Evolutionary conservation across 1,284 basidiomycete species (phyloP), one percentile per base, ranked within the genome.

Genomic region (Xerocomus nothofagi): DNA sequence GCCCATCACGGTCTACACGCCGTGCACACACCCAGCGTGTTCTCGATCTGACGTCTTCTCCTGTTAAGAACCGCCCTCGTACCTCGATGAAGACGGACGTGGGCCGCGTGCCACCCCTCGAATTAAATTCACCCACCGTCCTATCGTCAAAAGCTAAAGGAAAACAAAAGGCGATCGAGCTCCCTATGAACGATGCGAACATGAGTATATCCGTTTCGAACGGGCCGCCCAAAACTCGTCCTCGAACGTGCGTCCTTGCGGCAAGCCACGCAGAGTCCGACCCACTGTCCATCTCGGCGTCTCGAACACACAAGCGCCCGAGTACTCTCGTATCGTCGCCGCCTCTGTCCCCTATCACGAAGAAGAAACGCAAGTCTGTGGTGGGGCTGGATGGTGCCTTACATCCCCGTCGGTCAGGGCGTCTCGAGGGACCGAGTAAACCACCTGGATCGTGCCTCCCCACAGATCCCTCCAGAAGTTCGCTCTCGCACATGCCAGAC

Each of bases 1-100:
- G 76, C 3, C 74, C 81, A 10, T 77, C 82, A 14, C 75, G 86
- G 27, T 73, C 78, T 31, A 91, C 88, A 15, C 78, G 88, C 20
- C 75, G 82, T 23, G 77, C 81, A 6, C 79, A 78, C 33, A 78
- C 72, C 14, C 79, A 82, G 56, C 78, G 75, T 36, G 71, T 77
- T 32, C 77, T 76, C 46, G 63, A 71, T 32, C 61, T 79, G 12
- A 68, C 54, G 33, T 45, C 36, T 20, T 51, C 57, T 9, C 56
- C 63, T 9, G 44, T 57, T 38, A 55, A 56, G 37, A 53, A 49
- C 11, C 34, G 27, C 20, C 6, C 41, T 30, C 38, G 31, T 36
- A 17, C 49, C 20, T 37, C 54, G 32, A 48, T 49, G 18, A 65
- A 49, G 38, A 36, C 47, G 31, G 53, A 51, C 44, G 32, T 42